Conservation (phyloP, 805 yeast species). For the Candida pini region DNA sequence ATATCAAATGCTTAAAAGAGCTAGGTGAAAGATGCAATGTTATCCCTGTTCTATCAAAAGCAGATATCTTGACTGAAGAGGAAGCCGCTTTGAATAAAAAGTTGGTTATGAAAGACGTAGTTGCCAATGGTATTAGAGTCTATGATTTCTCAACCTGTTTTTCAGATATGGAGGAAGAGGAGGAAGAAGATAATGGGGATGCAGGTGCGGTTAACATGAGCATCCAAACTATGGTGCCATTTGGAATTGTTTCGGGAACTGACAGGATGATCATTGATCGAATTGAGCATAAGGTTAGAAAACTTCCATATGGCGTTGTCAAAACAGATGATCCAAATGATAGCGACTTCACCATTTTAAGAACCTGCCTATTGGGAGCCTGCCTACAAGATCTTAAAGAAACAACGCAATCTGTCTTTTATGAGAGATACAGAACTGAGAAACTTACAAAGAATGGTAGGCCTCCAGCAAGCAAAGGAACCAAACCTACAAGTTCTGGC, state of each 20-base stretch:
- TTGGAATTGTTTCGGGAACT: slow-evolving; percentile 84
- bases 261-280: slow-evolving; percentile 66
- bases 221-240: slow-evolving; percentile 51
- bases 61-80: slow-evolving; percentile 38
- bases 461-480: slow-evolving; percentile 10
- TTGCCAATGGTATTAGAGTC: slow-evolving; percentile 16
- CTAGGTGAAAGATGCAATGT: slow-evolving; percentile 67
- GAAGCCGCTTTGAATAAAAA: slow-evolving; percentile 13
- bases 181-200: no score
- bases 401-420: slow-evolving; percentile 70
- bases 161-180: slow-evolving; percentile 24
- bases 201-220: slow-evolving; percentile 9
- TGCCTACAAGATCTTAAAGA: slow-evolving; percentile 75
- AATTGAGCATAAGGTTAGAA: slow-evolving; percentile 66
- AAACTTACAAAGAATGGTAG: slow-evolving; percentile 20
- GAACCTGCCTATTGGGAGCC: slow-evolving; percentile 72
- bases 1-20: slow-evolving; percentile 63
- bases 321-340: slow-evolving; percentile 77
- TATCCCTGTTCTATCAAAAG: slow-evolving; percentile 76
- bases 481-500: slow-evolving; percentile 18
- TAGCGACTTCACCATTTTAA: slow-evolving; percentile 71
- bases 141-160: slow-evolving; percentile 28
- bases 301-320: slow-evolving; percentile 81
- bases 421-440: slow-evolving; percentile 67
- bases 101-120: slow-evolving; percentile 39